These are phyloP conservation scores for Trametes polyzona DNA, from an alignment of 1,284 basidiomycete species.

Conservation along the genomic window DNA sequence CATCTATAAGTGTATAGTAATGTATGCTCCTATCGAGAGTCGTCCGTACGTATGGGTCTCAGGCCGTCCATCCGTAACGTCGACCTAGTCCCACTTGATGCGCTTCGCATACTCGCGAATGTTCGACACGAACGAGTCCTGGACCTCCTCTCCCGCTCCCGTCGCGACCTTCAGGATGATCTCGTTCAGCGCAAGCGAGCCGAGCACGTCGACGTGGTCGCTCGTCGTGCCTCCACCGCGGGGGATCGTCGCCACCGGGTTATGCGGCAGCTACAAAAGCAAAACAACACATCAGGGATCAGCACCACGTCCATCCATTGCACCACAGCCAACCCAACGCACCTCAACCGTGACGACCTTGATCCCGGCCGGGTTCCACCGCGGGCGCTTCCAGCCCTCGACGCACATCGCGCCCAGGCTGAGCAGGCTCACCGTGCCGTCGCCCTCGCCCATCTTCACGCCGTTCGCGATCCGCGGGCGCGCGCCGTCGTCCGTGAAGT, in stretches of 20 bases:
- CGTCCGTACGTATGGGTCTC: too few species aligned
- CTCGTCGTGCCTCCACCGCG: slow-evolving; percentile 91
- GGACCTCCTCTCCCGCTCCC: slow-evolving; percentile 72
- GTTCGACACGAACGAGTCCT: slow-evolving; percentile 77
- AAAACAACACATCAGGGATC: not conserved
- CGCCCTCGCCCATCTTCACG: slow-evolving; percentile 91
- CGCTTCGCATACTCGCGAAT: slow-evolving; percentile 78
- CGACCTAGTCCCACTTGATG: slow-evolving; percentile 73
- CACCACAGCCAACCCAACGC: too few species aligned
- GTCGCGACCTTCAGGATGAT: slow-evolving; percentile 90
- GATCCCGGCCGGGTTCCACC: slow-evolving; percentile 95
- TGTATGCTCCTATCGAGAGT: too few species aligned
- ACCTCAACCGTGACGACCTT: slow-evolving; percentile 88
- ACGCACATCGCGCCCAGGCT: slow-evolving; percentile 95
- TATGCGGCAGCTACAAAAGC: slow-evolving; percentile 85
- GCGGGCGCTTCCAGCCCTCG: slow-evolving; percentile 89
- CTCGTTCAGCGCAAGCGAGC: slow-evolving; percentile 86
- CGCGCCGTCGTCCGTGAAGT: slow-evolving; percentile 69
- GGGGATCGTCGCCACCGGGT: slow-evolving; percentile 74
- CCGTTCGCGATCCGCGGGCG: slow-evolving; percentile 80
- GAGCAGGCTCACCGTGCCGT: slow-evolving; percentile 92
- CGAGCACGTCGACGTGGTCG: slow-evolving; percentile 95
- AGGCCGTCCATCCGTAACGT: too few species aligned
- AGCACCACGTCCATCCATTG: too few species aligned
- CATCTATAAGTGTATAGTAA: not conserved